Conservation (phyloP, 495 filamentous ascomycete genomes). For the Lineolata rhizophorae region DNA sequence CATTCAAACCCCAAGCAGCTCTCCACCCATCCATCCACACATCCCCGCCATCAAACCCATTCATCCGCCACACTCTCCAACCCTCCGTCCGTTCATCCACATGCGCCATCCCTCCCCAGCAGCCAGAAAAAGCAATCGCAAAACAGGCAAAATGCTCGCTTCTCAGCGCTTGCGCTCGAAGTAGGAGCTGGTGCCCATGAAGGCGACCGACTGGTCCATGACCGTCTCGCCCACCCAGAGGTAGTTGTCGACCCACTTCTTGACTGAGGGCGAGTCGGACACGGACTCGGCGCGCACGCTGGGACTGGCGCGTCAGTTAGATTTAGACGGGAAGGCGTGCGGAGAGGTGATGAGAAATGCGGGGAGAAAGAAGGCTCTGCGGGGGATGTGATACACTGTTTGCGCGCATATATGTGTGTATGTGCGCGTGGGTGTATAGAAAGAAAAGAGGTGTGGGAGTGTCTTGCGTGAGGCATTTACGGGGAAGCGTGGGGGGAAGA, state of each 20-base stretch:
- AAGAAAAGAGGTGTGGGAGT: conserved; percentile 2
- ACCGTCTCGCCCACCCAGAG: conserved; percentile 92
- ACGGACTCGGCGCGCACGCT: conserved; percentile 79
- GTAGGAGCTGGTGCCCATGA: conserved; percentile 66
- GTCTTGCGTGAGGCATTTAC: no score
- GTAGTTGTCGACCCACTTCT: conserved; percentile 86
- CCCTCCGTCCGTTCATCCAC: no score
- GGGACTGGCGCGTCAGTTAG: conserved; percentile 31
- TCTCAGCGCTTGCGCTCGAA: conserved; percentile 83
- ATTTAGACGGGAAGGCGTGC: conserved; percentile 1
- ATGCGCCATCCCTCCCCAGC: no score
- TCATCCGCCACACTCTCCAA: no score
- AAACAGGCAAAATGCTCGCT: no score
- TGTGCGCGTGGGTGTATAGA: neutral
- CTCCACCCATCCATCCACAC: no score
- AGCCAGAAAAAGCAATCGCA: no score
- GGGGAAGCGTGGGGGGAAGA: no score
- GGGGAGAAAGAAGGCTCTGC: no score
- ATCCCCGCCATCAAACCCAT: no score
- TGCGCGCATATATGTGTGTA: conserved; percentile 1
- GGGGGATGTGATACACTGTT: conserved; percentile 3
- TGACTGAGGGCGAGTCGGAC: conserved; percentile 63
- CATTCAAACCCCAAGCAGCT: no score
- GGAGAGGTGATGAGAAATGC: conserved; percentile 17
- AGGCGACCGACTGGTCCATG: conserved; percentile 88